These are phyloP conservation scores for Zygnema cylindricum DNA, from an alignment of 139 green algal species.

Conservation along the genomic window DNA sequence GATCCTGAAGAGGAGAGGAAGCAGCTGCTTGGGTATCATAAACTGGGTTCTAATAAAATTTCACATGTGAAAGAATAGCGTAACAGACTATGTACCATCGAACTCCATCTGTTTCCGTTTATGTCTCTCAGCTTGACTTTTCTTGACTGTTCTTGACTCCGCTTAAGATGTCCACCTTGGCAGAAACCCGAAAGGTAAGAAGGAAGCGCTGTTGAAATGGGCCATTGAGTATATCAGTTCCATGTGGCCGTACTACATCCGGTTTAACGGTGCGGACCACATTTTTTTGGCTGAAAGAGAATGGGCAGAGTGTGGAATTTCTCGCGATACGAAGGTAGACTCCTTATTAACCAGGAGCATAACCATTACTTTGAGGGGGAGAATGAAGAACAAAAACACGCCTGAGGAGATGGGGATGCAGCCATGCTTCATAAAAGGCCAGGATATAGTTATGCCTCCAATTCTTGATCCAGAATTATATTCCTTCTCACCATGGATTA, in stretches of 20 bases:
- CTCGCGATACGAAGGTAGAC: neutral
- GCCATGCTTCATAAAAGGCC: slow-evolving; percentile 59
- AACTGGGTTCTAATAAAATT: too few relatives aligned
- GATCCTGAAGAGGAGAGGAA: too few relatives aligned
- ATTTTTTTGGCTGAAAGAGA: slow-evolving; percentile 73
- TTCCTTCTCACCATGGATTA: neutral
- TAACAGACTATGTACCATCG: too few relatives aligned
- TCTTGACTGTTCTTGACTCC: neutral
- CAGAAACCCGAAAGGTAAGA: neutral
- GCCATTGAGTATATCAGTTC: slow-evolving; percentile 62
- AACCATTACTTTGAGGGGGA: slow-evolving; percentile 10
- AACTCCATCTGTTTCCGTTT: neutral
- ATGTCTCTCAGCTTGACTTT: neutral
- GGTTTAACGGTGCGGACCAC: slow-evolving; percentile 70
- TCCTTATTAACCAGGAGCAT: slow-evolving; percentile 15
- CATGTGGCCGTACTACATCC: slow-evolving; percentile 71
- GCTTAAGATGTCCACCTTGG: neutral
- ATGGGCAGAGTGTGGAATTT: slow-evolving; percentile 68
- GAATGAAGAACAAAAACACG: slow-evolving; percentile 13
- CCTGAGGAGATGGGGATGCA: neutral
- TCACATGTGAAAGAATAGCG: too few relatives aligned
- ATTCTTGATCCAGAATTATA: neutral
- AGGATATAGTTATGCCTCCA: slow-evolving; percentile 52
- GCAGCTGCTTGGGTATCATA: too few relatives aligned
- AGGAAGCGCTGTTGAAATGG: neutral